These are phyloP conservation scores for Leishmania martiniquensis DNA, from an alignment of 208 protist genomes.

Conservation along the genomic window DNA sequence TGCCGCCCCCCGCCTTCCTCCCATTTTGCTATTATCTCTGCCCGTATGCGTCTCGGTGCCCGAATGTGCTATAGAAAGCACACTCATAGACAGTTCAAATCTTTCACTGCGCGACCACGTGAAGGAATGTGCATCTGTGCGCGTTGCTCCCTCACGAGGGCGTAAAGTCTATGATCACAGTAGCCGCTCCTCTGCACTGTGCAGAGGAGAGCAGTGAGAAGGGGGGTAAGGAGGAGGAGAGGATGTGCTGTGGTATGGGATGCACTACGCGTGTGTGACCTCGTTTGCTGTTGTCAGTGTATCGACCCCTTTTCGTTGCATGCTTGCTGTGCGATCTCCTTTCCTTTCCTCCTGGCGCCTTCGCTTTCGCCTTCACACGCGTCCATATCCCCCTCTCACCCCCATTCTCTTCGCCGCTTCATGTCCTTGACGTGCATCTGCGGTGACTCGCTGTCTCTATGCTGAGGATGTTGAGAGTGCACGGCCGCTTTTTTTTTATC, in stretches of 20 bases:
- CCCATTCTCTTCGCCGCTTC: not conserved
- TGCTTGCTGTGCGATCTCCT: too few species aligned
- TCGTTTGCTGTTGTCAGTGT: not conserved
- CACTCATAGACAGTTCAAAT: not conserved
- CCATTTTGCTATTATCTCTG: not conserved
- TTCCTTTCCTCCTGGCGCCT: too few species aligned
- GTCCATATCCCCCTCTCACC: not conserved
- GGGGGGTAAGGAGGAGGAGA: too few species aligned
- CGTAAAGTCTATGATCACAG: not conserved
- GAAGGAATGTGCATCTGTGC: not conserved
- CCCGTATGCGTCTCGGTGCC: not conserved
- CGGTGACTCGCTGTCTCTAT: not conserved
- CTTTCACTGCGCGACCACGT: not conserved
- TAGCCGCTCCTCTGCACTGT: not conserved
- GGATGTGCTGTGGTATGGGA: too few species aligned
- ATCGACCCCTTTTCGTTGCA: constrained; percentile 1
- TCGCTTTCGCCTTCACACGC: too few species aligned
- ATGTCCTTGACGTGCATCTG: not conserved
- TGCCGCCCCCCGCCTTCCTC: not conserved
- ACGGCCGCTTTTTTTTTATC: not conserved
- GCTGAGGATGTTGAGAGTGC: not conserved
- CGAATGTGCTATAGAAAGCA: not conserved
- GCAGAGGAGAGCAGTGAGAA: not conserved
- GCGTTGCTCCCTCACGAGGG: not conserved
- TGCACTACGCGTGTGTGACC: not conserved